These are phyloP conservation scores for Pseudogymnoascus sp. DNA, from an alignment of 2,329 filamentous ascomycete genomes.

Conservation along the genomic window DNA sequence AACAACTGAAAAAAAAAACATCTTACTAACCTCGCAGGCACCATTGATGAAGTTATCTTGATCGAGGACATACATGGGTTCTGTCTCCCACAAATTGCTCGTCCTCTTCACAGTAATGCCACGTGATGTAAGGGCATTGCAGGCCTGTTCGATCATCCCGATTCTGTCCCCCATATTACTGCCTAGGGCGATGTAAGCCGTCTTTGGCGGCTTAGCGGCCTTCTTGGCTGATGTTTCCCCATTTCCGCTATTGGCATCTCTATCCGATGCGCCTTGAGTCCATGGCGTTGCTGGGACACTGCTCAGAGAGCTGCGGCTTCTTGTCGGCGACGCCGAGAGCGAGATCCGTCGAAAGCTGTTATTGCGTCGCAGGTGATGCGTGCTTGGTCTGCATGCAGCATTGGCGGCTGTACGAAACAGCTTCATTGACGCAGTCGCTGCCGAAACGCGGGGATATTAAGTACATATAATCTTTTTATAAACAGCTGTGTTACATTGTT, in stretches of 20 bases:
- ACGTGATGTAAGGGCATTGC: constrained; percentile 62
- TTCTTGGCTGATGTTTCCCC: constrained; percentile 3
- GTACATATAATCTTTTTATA: constrained; percentile 1
- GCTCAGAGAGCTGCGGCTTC: constrained; percentile 12
- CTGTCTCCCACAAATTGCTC: constrained; percentile 86
- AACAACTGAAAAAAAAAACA: neutral
- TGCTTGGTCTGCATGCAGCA: constrained; percentile 5
- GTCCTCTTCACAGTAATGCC: constrained; percentile 69
- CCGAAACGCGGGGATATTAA: neutral
- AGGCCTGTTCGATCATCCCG: constrained; percentile 75
- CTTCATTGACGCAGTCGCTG: constrained; percentile 9
- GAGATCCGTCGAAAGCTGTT: neutral
- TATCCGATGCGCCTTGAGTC: constrained; percentile 13
- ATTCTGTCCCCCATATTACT: constrained; percentile 88
- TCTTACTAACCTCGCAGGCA: constrained; percentile 67
- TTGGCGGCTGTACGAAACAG: constrained; percentile 5
- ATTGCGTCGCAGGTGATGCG: neutral
- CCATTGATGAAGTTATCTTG: constrained; percentile 88
- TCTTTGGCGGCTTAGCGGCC: constrained; percentile 3
- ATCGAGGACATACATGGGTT: constrained; percentile 91
- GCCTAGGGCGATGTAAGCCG: constrained; percentile 77
- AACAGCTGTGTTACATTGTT: neutral
- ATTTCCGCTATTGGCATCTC: neutral
- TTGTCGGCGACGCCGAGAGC: neutral
- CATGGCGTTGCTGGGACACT: constrained; percentile 15